A percentile compares a stretch with the other conserved stretches of the same genome.
Conservation (phyloP, 768 basidiomycete species). For the Leccinellum luteum region DNA sequence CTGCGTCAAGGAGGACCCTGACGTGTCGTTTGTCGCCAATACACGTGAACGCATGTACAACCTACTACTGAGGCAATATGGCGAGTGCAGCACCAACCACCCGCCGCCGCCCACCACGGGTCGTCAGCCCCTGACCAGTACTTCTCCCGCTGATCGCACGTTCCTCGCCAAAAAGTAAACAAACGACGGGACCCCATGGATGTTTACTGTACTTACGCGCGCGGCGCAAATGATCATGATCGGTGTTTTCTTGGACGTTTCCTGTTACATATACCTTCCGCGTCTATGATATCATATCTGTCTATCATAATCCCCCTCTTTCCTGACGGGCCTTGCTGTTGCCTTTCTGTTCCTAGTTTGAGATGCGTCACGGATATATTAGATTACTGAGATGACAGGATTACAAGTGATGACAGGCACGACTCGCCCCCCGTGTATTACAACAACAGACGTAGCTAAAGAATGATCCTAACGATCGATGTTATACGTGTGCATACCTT, state of each 20-base stretch:
- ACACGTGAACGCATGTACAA: too few species aligned
- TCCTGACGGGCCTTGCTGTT: background rate
- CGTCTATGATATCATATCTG: background rate
- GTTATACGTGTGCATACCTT: constrained; percentile 14
- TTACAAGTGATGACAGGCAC: background rate
- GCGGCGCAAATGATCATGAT: background rate
- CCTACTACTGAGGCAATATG: background rate
- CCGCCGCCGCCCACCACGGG: background rate
- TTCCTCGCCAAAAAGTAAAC: background rate
- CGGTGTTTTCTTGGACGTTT: background rate
- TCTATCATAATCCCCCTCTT: background rate
- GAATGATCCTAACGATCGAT: constrained; percentile 14
- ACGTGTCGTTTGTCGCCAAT: too few species aligned
- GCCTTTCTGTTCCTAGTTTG: background rate
- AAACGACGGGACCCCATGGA: background rate
- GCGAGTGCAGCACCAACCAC: background rate
- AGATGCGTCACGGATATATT: background rate
- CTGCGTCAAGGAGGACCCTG: too few species aligned
- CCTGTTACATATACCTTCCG: background rate
- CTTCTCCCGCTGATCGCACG: constrained; percentile 4
- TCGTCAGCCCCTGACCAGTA: background rate
- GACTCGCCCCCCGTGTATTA: constrained; percentile 10
- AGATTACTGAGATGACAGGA: background rate
- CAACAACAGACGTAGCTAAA: constrained; percentile 6
- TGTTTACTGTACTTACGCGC: background rate